A percentile compares a stretch with the other conserved stretches of the same genome.
phyloP scores from a whole-genome alignment of 202 grass and related monocot genomes.

The Elaeis oleifera region DNA sequence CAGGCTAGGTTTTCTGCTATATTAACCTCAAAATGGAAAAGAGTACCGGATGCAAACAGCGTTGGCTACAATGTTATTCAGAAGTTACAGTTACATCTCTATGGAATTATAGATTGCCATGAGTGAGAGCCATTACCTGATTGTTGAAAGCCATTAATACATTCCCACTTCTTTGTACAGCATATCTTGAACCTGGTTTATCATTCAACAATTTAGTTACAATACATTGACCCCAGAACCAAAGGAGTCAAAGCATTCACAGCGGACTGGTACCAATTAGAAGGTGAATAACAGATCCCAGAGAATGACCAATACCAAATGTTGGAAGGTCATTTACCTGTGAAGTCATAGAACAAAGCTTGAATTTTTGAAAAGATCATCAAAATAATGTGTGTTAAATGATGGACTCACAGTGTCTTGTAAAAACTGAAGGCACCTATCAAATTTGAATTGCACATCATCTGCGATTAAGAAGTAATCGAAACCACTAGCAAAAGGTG shows the following conservation, averaged over 20 bases:
- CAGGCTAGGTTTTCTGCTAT: no score
- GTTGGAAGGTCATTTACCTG: constrained; percentile 83
- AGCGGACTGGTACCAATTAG: constrained; percentile 57
- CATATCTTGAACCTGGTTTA: constrained; percentile 84
- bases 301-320: constrained; percentile 89
- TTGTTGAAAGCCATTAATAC: constrained; percentile 93
- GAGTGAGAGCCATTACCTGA: constrained; percentile 39
- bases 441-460: constrained; percentile 87
- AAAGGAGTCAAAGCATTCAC: background rate
- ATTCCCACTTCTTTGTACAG: constrained; percentile 83
- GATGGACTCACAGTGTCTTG: constrained; percentile 51
- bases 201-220: constrained; percentile 4
- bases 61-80: background rate
- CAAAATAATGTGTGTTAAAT: background rate
- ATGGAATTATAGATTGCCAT: background rate
- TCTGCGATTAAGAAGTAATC: constrained; percentile 96
- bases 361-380: background rate
- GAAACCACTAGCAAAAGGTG: constrained; percentile 79
- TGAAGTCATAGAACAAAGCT: background rate
- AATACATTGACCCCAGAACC: background rate
- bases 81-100: background rate
- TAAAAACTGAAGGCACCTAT: constrained; percentile 84
- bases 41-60: background rate
- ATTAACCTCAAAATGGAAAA: no score
- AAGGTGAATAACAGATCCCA: constrained; percentile 86